Base-by-base conservation (phyloP, 192 early-diverging fungal genomes). In the Rhizophagus sp. region DNA sequence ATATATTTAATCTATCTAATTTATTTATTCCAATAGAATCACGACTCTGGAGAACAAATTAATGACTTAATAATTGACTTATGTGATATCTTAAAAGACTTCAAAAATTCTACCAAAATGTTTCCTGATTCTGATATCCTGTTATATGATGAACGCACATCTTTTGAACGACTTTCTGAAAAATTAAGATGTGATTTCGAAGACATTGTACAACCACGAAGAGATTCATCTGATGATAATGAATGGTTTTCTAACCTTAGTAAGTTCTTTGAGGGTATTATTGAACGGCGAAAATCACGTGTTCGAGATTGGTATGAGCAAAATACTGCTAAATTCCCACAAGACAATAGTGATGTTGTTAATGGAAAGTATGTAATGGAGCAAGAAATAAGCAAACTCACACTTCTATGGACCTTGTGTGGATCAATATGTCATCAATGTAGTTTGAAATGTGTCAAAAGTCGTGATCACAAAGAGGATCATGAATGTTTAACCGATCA, bases 401-500 rank as follows among this genome's bases (percentile, higher is more conserved):
- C 13, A 19, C 25, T 47, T 17, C 10, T 67, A 5, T 78, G 76
- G 76, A 67, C 33, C 10, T 67, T 78, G 19, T 78, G 80, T 57
- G 27, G 67, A 17, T 57, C 64, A 19, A 33, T 22, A 10, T 81
- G 80, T 50, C 17, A 73, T 17, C 22, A 41, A 13, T 81, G 80
- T 57, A 30, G 49, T 36, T 67, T 81, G 44, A 24, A 30, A 34
- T 81, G 80, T 15, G 4, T 81, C 13, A 75, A 81, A n/a, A 47
- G 39, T 41, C n/a, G n/a, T 27, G 3, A 39, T 80, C 69, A 80
- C 39, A 11, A 24, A n/a, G 69, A 69, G 13, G 8, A 41, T 17
- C 80, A 81, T 81, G 57, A 81, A n/a, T 81, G 80, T 61, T 64
- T 76, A 22, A 81, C 80, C 1, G 52, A 81, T 65, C 80, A 81